Base-by-base conservation (phyloP, 352 stramenopile species). In the Phytophthora citricola region DNA sequence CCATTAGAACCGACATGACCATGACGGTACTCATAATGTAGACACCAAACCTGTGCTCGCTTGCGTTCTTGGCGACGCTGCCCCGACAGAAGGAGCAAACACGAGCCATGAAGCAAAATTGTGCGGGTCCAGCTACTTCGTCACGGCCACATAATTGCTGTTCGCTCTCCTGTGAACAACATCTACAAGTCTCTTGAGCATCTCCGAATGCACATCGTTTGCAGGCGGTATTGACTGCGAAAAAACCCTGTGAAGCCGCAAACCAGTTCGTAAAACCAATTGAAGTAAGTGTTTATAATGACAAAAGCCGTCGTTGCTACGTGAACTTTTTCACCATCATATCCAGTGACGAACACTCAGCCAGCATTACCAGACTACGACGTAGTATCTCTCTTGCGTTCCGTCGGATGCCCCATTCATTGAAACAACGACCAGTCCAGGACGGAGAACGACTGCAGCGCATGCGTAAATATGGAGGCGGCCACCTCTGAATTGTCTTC, bases 381-480 rank as follows among this genome's bases (percentile, higher is more conserved):
- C 5, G 20, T n/a, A 11, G 43, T 32, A 24, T 49, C 24, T 12
- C 2, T 43, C 38, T 44, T 10, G 29, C 11, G 31, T 9, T 11
- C 31, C 31, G 14, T 34, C 31, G 2, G 24, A 26, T 31, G 27
- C 38, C 17, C 31, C 15, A 12, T 78, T 50, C 24, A 87, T 31
- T 64, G 38, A 43, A 87, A 87, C 24, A 87, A 74, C 43, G 76
- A 80, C 88, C 88, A 96, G 66, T 96, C 79, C 58, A 83, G 54
- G 17, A 96, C 79, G 10, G 54, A 48, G 46, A 96, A 85, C 27
- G 88, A 88, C 38, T 77, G 69, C 39, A 93, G 53, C 12, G 81
- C 83, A 24, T 91, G 77, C 64, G 87, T 90, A 74, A 94, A 92
- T 72, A 96, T 83, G 47, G 71, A 69, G 6, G 82, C 77, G 29